phyloP scores from a whole-genome alignment of 306 rosid genomes.

The Notholithocarpus densiflorus region DNA sequence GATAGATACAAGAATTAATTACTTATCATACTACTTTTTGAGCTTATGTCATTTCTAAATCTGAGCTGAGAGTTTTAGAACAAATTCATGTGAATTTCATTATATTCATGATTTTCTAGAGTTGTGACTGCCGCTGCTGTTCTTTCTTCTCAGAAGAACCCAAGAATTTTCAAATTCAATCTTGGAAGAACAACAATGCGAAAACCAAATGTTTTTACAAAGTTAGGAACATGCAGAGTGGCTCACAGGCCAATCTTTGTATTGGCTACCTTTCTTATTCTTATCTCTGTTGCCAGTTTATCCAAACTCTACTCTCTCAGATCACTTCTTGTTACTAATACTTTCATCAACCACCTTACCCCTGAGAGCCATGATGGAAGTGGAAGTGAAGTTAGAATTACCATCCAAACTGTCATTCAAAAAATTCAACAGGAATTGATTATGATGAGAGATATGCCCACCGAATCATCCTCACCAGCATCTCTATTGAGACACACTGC shows the following conservation, averaged over 20 bases:
- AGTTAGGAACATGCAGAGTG: conserved; percentile 46
- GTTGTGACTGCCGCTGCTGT: not conserved
- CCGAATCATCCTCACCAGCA: conserved; percentile 25
- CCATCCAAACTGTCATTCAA: conserved; percentile 36
- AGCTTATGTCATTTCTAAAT: not conserved
- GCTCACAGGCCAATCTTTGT: conserved; percentile 35
- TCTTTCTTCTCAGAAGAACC: conserved; percentile 8
- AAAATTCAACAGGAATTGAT: conserved; percentile 47
- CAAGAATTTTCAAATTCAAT: conserved; percentile 18
- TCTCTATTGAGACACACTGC: conserved; percentile 26
- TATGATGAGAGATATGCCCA: conserved; percentile 23
- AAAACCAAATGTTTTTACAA: conserved; percentile 30
- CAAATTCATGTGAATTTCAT: not conserved
- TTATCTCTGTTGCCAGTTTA: conserved; percentile 42
- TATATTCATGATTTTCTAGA: not conserved
- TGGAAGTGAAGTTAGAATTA: conserved; percentile 20
- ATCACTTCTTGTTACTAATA: conserved; percentile 42
- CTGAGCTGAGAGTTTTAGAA: conserved; percentile 13
- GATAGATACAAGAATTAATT: no score
- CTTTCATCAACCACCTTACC: conserved; percentile 29
- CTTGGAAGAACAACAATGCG: conserved; percentile 31
- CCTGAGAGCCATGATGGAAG: conserved; percentile 15
- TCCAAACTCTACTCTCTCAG: conserved; percentile 41
- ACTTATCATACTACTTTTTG: no score
- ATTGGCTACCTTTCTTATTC: conserved; percentile 40